phyloP scores from a whole-genome alignment of 805 yeast genomes.

The Diddensiella santjacobensis region DNA sequence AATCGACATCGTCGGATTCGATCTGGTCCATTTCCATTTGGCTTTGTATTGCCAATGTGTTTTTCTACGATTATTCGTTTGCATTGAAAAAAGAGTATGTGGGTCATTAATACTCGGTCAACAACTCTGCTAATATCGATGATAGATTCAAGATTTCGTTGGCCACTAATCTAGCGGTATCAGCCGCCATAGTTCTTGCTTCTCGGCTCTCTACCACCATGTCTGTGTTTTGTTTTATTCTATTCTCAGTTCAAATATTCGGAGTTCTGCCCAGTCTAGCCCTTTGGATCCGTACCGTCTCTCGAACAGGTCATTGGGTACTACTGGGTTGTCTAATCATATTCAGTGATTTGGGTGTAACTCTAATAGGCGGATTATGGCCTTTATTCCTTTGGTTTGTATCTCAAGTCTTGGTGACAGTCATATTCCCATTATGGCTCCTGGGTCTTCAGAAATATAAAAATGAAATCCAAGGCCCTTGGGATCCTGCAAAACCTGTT shows the following conservation, averaged over 20 bases:
- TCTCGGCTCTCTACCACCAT: conserved; percentile 74
- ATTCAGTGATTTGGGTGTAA: conserved; percentile 29
- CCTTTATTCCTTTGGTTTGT: conserved; percentile 48
- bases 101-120: not conserved
- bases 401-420: conserved; percentile 45
- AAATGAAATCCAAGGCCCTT: conserved; percentile 83
- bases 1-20: conserved; percentile 87
- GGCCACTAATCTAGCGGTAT: conserved; percentile 76
- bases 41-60: conserved; percentile 64
- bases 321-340: conserved; percentile 24
- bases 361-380: conserved; percentile 39
- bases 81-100: conserved; percentile 34
- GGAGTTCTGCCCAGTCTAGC: conserved; percentile 69
- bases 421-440: conserved; percentile 68
- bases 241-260: conserved; percentile 65
- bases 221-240: conserved; percentile 78
- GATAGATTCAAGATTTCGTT: conserved; percentile 44
- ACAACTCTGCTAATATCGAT: not conserved
- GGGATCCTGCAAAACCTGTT: conserved; percentile 84
- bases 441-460: conserved; percentile 71
- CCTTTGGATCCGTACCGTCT: not conserved
- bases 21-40: conserved; percentile 90
- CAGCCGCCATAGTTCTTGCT: conserved; percentile 85
- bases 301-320: conserved; percentile 30
- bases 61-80: conserved; percentile 64